A percentile compares a stretch with the other conserved stretches of the same genome.
Evolutionary conservation across 1,284 basidiomycete genomes (phyloP).

Genomic region (Psilocybe mexicana): DNA sequence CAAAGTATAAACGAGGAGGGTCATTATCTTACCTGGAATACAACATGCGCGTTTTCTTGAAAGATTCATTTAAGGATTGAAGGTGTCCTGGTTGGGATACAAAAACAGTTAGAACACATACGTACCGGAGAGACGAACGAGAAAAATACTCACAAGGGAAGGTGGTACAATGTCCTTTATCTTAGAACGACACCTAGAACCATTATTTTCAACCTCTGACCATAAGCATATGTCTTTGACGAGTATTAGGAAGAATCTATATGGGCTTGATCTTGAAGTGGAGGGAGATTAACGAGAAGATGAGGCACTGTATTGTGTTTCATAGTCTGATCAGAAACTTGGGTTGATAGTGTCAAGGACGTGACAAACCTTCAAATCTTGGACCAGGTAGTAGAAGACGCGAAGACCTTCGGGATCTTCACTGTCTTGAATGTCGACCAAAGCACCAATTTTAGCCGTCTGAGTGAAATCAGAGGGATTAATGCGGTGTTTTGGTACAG

Average conservation of each 20-base stretch:
- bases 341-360: not conserved
- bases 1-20: not conserved
- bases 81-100: slow-evolving; percentile 8
- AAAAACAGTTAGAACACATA: not conserved
- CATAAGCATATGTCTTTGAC: slow-evolving; percentile 11
- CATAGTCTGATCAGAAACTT: slow-evolving; percentile 2
- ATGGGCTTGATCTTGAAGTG: slow-evolving; percentile 99
- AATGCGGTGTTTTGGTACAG: not conserved
- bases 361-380: slow-evolving; percentile 85
- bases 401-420: slow-evolving; percentile 96
- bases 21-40: slow-evolving; percentile 30
- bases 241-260: slow-evolving; percentile 36
- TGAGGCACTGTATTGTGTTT: slow-evolving; percentile 72
- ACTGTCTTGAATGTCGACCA: slow-evolving; percentile 96
- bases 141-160: not conserved
- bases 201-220: slow-evolving; percentile 3
- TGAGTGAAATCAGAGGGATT: slow-evolving; percentile 32
- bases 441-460: slow-evolving; percentile 97
- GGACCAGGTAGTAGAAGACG: slow-evolving; percentile 99
- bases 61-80: slow-evolving; percentile 15
- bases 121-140: not conserved
- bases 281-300: slow-evolving; percentile 95
- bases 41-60: slow-evolving; percentile 44
- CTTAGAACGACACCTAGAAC: not conserved
- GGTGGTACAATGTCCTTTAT: not conserved